Evolutionary conservation across 306 rosid species (phyloP), one percentile per base, ranked within the genome.

Genomic region (Glycyrrhiza uralensis): DNA sequence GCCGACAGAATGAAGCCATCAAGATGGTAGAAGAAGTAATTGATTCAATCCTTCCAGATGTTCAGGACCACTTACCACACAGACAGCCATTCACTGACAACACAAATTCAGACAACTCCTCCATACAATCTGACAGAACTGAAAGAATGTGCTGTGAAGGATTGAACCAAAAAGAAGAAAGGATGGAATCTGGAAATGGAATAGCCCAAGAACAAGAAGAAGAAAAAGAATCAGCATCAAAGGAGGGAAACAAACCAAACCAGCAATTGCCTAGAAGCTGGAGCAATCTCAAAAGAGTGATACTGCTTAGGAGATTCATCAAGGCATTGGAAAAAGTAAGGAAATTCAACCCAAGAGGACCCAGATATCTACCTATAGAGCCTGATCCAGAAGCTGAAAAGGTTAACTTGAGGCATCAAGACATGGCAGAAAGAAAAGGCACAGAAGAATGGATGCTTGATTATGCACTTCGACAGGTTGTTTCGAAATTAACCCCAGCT

Each of bases 361-460:
- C 90, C 1, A 76, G 80, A 24, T 79, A 75, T 85, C 81, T 91
- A 61, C 89, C 87, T 6, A 17, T 67, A 32, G 85, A 81, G 81
- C 67, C 77, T 55, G 87, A 79, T 58, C 39, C 85, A 6, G 92
- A 89, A 85, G 77, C 84, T 22, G 96, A 91, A 35, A 88, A 82
- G 1, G 96, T 89, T 72, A 29, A 66, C 42, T 57, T 95, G 67
- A 91, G 85, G 91, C 96, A 81, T 67, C 91, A 78, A 72, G 87
- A 66, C 71, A 68, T 69, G 77, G 95, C 70, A 23, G 96, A 77
- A 58, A 88, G 89, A 77, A 91, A 81, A 81, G 89, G 87, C 15
- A 76, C 96, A 3, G 96, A 88, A 84, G 99, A 95, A 77, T 95
- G 97, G 97, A 89, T 91, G 99, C 96, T 95, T 66, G 99, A 95